Percentiles rank a stretch among this genome's conserved stretches.
These are phyloP conservation scores for Cyberlindnera euphorbiiphila DNA, from an alignment of 805 yeast genomes.

Conservation along the genomic window DNA sequence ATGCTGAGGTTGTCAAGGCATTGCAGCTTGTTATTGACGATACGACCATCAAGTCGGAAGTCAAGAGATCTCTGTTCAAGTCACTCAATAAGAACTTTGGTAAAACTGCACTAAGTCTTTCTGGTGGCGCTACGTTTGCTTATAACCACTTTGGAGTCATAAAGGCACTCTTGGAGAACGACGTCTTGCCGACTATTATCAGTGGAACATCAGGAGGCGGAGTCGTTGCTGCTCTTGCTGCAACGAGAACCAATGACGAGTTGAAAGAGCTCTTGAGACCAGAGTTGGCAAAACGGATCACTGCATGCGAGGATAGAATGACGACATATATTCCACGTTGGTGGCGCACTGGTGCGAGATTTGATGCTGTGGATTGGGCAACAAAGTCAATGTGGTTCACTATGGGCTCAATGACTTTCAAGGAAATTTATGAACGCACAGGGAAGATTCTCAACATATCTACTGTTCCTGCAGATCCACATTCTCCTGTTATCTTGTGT, in stretches of 20 bases:
- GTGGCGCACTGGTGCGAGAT: slow-evolving; percentile 75
- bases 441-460: slow-evolving; percentile 70
- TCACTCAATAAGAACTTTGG: slow-evolving; percentile 64
- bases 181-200: slow-evolving; percentile 60
- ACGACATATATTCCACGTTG: slow-evolving; percentile 58
- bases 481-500: slow-evolving; percentile 75
- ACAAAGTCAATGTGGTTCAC: slow-evolving; percentile 66
- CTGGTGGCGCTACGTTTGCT: slow-evolving; percentile 80
- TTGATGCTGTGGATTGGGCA: slow-evolving; percentile 76
- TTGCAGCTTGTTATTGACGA: slow-evolving; percentile 42
- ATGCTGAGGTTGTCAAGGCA: slow-evolving; percentile 46
- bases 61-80: slow-evolving; percentile 52
- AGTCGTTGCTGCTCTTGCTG: slow-evolving; percentile 64
- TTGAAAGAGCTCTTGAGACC: slow-evolving; percentile 50
- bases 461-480: slow-evolving; percentile 79
- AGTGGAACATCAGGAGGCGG: slow-evolving; percentile 86
- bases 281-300: slow-evolving; percentile 55
- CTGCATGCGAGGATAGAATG: slow-evolving; percentile 66
- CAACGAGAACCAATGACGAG: slow-evolving; percentile 69
- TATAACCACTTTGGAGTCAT: slow-evolving; percentile 75
- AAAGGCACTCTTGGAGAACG: slow-evolving; percentile 64
- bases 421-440: slow-evolving; percentile 63
- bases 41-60: slow-evolving; percentile 32
- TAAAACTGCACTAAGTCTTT: slow-evolving; percentile 62
- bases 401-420: slow-evolving; percentile 64